Conservation (phyloP, 208 protist species). For the Leishmania lainsoni region DNA sequence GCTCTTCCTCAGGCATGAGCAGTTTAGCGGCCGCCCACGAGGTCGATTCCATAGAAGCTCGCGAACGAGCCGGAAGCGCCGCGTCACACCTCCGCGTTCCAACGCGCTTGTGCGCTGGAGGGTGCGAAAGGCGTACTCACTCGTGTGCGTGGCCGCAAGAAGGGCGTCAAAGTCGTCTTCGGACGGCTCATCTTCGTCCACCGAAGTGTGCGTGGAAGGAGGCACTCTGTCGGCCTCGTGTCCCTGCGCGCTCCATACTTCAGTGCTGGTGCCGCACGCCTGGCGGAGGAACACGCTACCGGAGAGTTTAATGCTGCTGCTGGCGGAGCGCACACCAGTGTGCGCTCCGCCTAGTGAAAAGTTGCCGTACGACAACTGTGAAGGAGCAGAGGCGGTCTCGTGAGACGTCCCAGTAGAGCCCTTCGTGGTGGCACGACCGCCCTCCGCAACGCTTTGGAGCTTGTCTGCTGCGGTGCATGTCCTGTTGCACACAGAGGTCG, state of each 20-base stretch:
- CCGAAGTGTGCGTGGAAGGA: neutral
- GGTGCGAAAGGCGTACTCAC: constrained; percentile 30
- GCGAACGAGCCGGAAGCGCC: constrained; percentile 59
- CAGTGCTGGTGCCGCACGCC: neutral
- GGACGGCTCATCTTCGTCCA: neutral
- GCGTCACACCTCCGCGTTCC: constrained; percentile 20
- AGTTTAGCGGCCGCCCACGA: neutral
- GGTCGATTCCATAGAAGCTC: constrained; percentile 79
- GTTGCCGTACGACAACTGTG: neutral
- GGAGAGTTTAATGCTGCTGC: neutral
- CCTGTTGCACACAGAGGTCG: neutral
- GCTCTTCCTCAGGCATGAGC: neutral
- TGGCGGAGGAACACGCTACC: neutral
- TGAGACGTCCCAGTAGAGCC: neutral
- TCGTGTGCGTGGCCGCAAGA: constrained; percentile 4
- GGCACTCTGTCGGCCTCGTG: neutral
- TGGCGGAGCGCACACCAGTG: neutral
- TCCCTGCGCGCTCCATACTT: neutral
- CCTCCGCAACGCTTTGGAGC: neutral
- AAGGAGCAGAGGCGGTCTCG: neutral
- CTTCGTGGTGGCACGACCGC: neutral
- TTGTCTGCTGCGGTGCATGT: neutral
- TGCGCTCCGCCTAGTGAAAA: too few relatives aligned
- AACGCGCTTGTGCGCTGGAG: constrained; percentile 8
- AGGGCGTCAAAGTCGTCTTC: constrained; percentile 11